Percentiles rank a stretch among this genome's conserved stretches.
Evolutionary conservation across 306 rosid genomes (phyloP).

Genomic region (Rubus parviflorus): DNA sequence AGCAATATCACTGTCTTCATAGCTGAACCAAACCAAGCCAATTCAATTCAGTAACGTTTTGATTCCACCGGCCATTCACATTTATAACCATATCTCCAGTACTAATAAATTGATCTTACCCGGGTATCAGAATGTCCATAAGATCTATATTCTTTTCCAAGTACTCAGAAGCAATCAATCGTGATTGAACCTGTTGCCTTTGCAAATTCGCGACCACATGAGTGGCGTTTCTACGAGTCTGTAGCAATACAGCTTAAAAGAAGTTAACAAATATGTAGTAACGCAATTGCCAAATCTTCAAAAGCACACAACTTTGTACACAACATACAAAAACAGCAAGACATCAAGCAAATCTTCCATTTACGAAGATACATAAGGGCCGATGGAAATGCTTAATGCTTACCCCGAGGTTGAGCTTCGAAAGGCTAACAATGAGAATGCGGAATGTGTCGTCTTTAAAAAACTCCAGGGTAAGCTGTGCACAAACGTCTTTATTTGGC

Average conservation of each 20-base stretch:
- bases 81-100: neutral
- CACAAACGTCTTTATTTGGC: conserved; percentile 59
- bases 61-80: neutral
- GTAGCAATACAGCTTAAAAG: neutral
- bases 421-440: conserved; percentile 44
- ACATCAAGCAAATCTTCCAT: neutral
- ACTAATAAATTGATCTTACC: conserved; percentile 34
- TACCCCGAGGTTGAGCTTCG: conserved; percentile 59
- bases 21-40: conserved; percentile 25
- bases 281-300: neutral
- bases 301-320: neutral
- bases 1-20: conserved; percentile 38
- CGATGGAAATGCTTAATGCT: neutral
- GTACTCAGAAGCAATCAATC: conserved; percentile 49
- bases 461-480: conserved; percentile 61
- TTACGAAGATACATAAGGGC: no score
- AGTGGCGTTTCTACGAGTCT: conserved; percentile 61
- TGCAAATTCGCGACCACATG: conserved; percentile 67
- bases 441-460: conserved; percentile 57
- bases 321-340: neutral
- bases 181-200: conserved; percentile 52
- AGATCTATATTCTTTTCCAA: conserved; percentile 59
- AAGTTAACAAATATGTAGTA: neutral
- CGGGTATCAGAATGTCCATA: conserved; percentile 48
- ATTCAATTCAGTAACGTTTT: neutral